These are phyloP conservation scores for Lomentospora prolificans DNA, from an alignment of 2,329 filamentous ascomycete species.

Conservation along the genomic window DNA sequence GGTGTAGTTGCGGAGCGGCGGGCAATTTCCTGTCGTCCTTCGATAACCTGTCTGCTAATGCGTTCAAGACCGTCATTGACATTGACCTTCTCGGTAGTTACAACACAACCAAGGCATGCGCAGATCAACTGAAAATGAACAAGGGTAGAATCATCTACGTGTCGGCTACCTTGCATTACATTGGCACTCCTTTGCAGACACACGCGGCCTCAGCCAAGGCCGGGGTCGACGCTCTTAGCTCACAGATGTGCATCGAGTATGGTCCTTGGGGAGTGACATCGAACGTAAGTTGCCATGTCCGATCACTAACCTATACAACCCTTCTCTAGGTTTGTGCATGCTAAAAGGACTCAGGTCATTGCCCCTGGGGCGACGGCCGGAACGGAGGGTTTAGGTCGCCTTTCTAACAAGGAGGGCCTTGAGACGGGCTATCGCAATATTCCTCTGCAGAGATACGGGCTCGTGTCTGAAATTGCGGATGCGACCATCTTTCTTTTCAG, in stretches of 20 bases:
- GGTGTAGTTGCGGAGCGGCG: not conserved
- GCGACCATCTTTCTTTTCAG: slow-evolving; percentile 1
- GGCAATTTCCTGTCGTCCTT: not conserved
- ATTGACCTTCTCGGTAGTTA: slow-evolving; percentile 5
- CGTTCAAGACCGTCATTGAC: slow-evolving; percentile 2
- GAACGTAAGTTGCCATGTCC: not conserved
- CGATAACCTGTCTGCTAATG: not conserved
- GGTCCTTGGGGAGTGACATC: not conserved
- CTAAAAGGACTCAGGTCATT: not conserved
- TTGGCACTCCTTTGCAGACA: not conserved
- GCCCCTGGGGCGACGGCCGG: not conserved
- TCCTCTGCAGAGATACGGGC: not conserved
- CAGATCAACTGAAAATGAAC: slow-evolving; percentile 2
- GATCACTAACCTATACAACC: not conserved
- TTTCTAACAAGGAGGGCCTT: not conserved
- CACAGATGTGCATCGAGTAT: not conserved
- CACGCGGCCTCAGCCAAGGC: slow-evolving; percentile 2
- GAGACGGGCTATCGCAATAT: not conserved
- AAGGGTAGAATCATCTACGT: not conserved
- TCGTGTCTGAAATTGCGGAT: not conserved
- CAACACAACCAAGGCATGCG: slow-evolving; percentile 3
- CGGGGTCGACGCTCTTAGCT: not conserved
- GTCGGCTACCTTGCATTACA: not conserved
- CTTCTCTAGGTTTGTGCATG: not conserved
- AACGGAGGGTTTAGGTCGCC: not conserved